A percentile compares a stretch with the other conserved stretches of the same genome.
Conservation (phyloP, 768 basidiomycete species). For the Dacryopinax primogenitus region DNA sequence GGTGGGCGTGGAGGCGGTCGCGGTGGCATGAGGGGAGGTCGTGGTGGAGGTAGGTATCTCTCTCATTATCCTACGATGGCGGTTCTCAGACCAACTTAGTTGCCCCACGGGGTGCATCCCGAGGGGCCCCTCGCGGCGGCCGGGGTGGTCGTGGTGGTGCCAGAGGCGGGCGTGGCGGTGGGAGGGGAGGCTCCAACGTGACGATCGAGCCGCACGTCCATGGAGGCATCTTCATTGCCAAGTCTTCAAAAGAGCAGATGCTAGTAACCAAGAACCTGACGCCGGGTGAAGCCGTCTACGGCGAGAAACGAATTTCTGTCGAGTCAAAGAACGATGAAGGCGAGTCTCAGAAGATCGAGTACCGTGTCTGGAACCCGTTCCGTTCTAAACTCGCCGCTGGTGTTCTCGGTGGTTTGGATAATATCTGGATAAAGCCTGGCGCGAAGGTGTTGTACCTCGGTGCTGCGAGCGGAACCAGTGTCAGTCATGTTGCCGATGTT, state of each 20-base stretch:
- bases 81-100: conserved; percentile 12
- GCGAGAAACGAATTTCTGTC: conserved; percentile 91
- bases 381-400: conserved; percentile 93
- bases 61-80: conserved; percentile 16
- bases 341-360: conserved; percentile 82
- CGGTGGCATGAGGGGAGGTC: conserved; percentile 15
- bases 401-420: conserved; percentile 85
- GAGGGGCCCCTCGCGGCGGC: conserved; percentile 24
- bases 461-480: conserved; percentile 94
- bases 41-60: conserved; percentile 11
- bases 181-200: conserved; percentile 66
- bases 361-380: conserved; percentile 99
- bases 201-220: conserved; percentile 93
- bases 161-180: conserved; percentile 43
- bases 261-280: conserved; percentile 96
- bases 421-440: conserved; percentile 85
- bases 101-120: conserved; percentile 13
- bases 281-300: conserved; percentile 95
- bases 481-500: conserved; percentile 97
- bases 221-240: conserved; percentile 88
- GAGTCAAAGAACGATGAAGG: conserved; percentile 44
- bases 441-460: conserved; percentile 95
- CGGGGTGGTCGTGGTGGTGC: conserved; percentile 13
- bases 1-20: conserved; percentile 6
- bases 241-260: conserved; percentile 83